Evolutionary conservation across 1,284 basidiomycete species (phyloP).

Genomic region (Rugosomyces carneus): DNA sequence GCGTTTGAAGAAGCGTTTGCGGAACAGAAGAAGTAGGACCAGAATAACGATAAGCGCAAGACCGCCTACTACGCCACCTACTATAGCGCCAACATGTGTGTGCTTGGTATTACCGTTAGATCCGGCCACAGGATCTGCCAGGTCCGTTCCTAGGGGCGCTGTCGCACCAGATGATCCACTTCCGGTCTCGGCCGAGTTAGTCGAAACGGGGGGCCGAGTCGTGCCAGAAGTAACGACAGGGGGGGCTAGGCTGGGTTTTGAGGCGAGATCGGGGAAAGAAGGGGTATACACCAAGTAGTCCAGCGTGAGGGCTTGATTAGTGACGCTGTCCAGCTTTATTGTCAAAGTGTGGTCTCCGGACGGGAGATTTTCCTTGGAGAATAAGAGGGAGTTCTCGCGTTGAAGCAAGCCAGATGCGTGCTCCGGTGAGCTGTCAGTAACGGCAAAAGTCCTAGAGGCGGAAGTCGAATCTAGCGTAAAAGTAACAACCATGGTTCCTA

Average conservation of each 20-base stretch:
- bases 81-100: slow-evolving; percentile 20
- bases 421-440: background rate
- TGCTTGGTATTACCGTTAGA: slow-evolving; percentile 54
- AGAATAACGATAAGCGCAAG: background rate
- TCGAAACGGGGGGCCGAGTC: background rate
- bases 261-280: background rate
- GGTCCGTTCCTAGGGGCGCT: background rate
- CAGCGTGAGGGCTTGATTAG: background rate
- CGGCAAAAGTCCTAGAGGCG: background rate
- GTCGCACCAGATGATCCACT: background rate
- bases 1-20: background rate
- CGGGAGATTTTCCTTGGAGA: background rate
- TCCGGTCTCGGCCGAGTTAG: background rate
- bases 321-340: background rate
- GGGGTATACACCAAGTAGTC: slow-evolving; percentile 6
- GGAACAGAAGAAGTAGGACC: background rate
- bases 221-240: slow-evolving; percentile 29
- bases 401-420: background rate
- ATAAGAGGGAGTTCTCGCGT: background rate
- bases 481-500: slow-evolving; percentile 1
- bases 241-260: background rate
- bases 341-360: slow-evolving; percentile 1
- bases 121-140: slow-evolving; percentile 56
- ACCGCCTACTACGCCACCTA: slow-evolving; percentile 9
- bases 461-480: slow-evolving; percentile 3